Evolutionary conservation across 1,139 yeast species (phyloP), one percentile per base, ranked within the genome.

Genomic region (Nematodospora anomalae): DNA sequence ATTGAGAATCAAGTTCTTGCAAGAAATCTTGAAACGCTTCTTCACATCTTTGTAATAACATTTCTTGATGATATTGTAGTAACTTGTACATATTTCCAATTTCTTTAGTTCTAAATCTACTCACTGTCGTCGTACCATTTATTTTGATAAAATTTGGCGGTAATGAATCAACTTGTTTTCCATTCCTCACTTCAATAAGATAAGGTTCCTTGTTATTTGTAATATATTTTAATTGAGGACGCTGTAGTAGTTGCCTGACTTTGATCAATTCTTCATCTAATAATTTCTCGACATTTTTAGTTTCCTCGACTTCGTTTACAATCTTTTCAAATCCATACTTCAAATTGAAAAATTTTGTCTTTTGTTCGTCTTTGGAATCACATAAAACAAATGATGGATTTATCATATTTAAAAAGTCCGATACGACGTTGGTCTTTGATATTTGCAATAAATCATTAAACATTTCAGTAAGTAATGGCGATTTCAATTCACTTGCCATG

Each of bases 101-200:
- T 28, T 60, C 64, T 0, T 94, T 87, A 0, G 95, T 71, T 41
- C 92, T 67, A 55, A 79, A 90, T 40, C 97, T 64, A 2, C 88
- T 76, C 3, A 86, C 80, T 2, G 79, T 60, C 42, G 79, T 79
- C 0, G 96, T 87, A 6, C 84, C 82, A 49, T 77, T 83, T 26
- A 84, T 75, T 47, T 86, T 80, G 8, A 82, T 62, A 95, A 97
- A 92, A 40, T 77, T 79, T 1, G 62, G 47, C 0, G 97, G 97
- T 2, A 89, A 60, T 2, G 62, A 59, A 35, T 74, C 75, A 4
- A 75, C 68, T 33, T 76, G 57, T 33, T 62, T 77, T 1, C 76
- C 66, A 45, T 81, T 80, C 33, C 86, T 62, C 0, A 90, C 80
- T 51, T 89, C 96, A 15, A 92, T 72, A 26, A 89, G 62, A 50